Evolutionary conservation across 768 basidiomycete genomes (phyloP), one percentile per base, ranked within the genome.

Genomic region (Termitomyces sp.): DNA sequence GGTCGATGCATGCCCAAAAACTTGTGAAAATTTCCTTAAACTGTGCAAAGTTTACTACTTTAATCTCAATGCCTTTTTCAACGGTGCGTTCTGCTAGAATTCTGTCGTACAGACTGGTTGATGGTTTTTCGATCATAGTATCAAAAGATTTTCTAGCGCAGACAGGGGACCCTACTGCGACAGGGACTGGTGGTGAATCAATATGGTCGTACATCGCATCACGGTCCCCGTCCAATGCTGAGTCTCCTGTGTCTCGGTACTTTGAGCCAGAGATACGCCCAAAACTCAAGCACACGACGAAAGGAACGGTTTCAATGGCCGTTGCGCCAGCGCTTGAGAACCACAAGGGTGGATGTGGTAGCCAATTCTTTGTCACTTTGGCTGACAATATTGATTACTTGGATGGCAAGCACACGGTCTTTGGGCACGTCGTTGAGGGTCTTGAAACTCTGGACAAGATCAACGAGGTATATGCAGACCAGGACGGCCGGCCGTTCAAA

Each of bases 111-210:
- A n/a, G n/a, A 45, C 0, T 15, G 2, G 18, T 24, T 16, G 47
- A 34, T 33, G 20, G 39, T 1, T 13, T 39, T 53, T 45, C n/a
- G 9, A 22, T n/a, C 15, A 22, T 61, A 97, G 95, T 99, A 9
- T 95, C 95, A 41, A 97, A 96, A 73, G 94, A 98, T 69, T 99
- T 99, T 65, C 82, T 99, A 54, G 95, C 95, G 12, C 97, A 98
- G 73, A 81, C 85, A 1, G 97, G 97, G n/a, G 97, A 99, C 66
- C 97, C 96, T 6, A 89, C 92, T 18, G 96, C 95, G 7, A 91
- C 92, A 1, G 96, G 97, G 20, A 93, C 86, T 33, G 95, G 97
- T 33, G 97, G 97, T 48, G 89, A 94, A 75, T 94, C 87, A 3
- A 79, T 96, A 66, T 90, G 87, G 82, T 94, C 94, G 6, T 80